Conservation (phyloP, 2,329 filamentous ascomycete species). For the Cladosporium sphaerospermum region DNA sequence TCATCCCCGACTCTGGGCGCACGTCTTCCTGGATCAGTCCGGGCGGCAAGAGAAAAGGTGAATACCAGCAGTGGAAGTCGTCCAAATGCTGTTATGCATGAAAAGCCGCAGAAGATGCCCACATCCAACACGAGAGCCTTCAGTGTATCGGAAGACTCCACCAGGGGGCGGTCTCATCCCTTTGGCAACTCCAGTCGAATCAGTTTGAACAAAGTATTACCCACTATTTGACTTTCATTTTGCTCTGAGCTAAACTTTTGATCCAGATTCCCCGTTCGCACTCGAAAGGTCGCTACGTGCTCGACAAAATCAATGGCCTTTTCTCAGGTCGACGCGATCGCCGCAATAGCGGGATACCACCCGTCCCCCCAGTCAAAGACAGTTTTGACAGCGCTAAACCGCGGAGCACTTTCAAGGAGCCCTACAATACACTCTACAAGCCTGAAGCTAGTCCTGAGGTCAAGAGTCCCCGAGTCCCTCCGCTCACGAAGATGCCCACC, state of each 20-base stretch:
- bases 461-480: not conserved
- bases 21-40: slow-evolving; percentile 16
- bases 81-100: not conserved
- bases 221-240: no score
- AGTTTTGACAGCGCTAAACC: not conserved
- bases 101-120: slow-evolving; percentile 1
- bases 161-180: not conserved
- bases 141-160: not conserved
- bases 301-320: slow-evolving; percentile 27
- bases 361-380: slow-evolving; percentile 9
- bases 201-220: no score
- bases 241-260: no score
- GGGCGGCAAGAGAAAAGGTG: slow-evolving; percentile 13
- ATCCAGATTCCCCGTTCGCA: slow-evolving; percentile 17
- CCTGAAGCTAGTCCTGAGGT: slow-evolving; percentile 3
- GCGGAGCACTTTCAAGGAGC: not conserved
- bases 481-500: slow-evolving; percentile 11
- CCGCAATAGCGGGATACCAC: slow-evolving; percentile 12
- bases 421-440: not conserved
- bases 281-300: slow-evolving; percentile 24
- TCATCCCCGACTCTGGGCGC: slow-evolving; percentile 21
- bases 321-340: slow-evolving; percentile 24
- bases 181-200: not conserved
- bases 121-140: slow-evolving; percentile 3
- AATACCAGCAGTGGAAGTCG: not conserved